Percentiles rank a stretch among this genome's conserved stretches.
These are phyloP conservation scores for Podospora appendiculata DNA, from an alignment of 495 filamentous ascomycete species.

Conservation along the genomic window DNA sequence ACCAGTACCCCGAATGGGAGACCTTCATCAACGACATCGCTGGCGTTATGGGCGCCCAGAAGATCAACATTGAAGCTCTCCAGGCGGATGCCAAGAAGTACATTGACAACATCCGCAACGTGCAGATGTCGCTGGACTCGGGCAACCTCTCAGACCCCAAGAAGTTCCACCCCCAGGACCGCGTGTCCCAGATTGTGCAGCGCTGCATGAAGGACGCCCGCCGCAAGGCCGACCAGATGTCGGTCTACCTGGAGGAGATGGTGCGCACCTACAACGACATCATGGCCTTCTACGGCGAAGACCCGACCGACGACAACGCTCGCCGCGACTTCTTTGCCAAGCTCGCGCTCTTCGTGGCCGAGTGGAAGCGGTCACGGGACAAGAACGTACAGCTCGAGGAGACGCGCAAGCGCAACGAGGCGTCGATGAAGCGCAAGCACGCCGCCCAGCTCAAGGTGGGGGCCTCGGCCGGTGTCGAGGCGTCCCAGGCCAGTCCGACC, in stretches of 20 bases:
- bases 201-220: conserved; percentile 93
- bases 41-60: conserved; percentile 76
- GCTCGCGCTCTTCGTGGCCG: conserved; percentile 80
- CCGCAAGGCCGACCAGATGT: conserved; percentile 92
- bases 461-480: conserved; percentile 35
- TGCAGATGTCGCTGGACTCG: conserved; percentile 83
- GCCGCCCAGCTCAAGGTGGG: conserved; percentile 55
- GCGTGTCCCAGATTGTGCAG: conserved; percentile 85
- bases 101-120: conserved; percentile 88
- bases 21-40: conserved; percentile 77
- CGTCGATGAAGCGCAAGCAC: conserved; percentile 82
- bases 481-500: conserved; percentile 56
- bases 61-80: conserved; percentile 91
- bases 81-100: conserved; percentile 85
- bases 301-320: conserved; percentile 85
- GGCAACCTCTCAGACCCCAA: conserved; percentile 94
- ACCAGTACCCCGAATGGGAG: conserved; percentile 95
- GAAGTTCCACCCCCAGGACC: conserved; percentile 96
- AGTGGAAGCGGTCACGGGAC: conserved; percentile 92
- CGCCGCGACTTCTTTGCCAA: conserved; percentile 94
- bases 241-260: conserved; percentile 92
- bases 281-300: conserved; percentile 94
- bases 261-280: conserved; percentile 85
- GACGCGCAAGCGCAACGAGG: conserved; percentile 73
- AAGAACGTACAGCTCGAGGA: conserved; percentile 88